A percentile compares a stretch with the other conserved stretches of the same genome.
phyloP scores from a whole-genome alignment of 2,329 filamentous ascomycete species.

The Exophiala spinifera region DNA sequence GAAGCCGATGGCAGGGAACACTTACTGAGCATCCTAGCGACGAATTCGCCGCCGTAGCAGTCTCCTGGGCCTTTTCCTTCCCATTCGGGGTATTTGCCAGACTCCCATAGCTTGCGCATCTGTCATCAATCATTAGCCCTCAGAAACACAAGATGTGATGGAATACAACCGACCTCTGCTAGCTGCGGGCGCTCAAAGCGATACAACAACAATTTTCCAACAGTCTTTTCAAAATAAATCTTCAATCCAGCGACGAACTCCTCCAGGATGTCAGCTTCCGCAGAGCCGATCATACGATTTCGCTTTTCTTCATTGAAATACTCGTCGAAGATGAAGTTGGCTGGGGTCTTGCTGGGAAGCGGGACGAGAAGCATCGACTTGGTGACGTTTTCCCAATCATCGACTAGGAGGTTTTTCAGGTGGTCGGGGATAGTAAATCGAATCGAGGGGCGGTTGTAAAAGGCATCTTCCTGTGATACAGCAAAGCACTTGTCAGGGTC shows the following conservation, averaged over 20 bases:
- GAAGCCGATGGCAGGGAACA: conserved; percentile 17
- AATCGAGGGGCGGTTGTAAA: conserved; percentile 78
- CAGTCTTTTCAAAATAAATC: conserved; percentile 89
- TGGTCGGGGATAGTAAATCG: conserved; percentile 83
- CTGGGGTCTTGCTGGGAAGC: conserved; percentile 72
- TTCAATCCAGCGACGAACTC: conserved; percentile 82
- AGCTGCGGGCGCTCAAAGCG: conserved; percentile 92
- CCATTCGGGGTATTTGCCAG: conserved; percentile 56
- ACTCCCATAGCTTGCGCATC: conserved; percentile 67
- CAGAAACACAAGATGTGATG: neutral
- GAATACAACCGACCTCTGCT: conserved; percentile 33
- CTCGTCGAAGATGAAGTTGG: conserved; percentile 73
- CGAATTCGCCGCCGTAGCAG: conserved; percentile 88
- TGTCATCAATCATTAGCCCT: conserved; percentile 35
- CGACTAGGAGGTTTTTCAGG: conserved; percentile 87
- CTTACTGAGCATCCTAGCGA: conserved; percentile 83
- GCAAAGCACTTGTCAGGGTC: neutral
- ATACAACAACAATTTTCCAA: conserved; percentile 87
- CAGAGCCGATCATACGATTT: conserved; percentile 62
- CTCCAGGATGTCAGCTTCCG: conserved; percentile 80
- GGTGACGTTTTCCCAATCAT: conserved; percentile 98
- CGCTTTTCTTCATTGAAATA: conserved; percentile 70
- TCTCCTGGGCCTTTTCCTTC: conserved; percentile 71
- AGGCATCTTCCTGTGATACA: conserved; percentile 72
- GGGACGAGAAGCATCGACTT: conserved; percentile 89